phyloP scores from a whole-genome alignment of 331 rosid genomes.

The Acacia concinna region DNA sequence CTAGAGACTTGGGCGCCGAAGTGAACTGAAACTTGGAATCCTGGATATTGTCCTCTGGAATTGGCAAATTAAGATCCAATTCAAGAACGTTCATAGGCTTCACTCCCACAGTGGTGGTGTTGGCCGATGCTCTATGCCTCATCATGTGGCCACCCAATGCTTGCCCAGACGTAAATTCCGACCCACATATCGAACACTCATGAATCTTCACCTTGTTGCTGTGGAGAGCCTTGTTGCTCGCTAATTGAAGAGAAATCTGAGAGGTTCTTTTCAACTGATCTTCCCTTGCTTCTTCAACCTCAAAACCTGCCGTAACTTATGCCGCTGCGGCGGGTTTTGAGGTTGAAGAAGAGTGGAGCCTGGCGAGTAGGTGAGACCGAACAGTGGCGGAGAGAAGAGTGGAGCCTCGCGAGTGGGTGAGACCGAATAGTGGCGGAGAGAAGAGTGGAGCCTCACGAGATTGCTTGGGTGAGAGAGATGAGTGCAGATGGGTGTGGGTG shows the following conservation, averaged over 20 bases:
- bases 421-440: too few relatives aligned
- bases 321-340: neutral
- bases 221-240: neutral
- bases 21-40: conserved; percentile 66
- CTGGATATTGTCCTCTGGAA: conserved; percentile 74
- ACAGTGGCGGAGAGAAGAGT: too few relatives aligned
- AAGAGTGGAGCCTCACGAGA: too few relatives aligned
- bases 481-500: too few relatives aligned
- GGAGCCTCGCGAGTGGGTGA: too few relatives aligned
- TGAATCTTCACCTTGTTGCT: conserved; percentile 59
- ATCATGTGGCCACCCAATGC: conserved; percentile 99
- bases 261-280: conserved; percentile 18
- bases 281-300: conserved; percentile 21
- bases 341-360: too few relatives aligned
- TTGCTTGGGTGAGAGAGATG: too few relatives aligned
- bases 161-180: conserved; percentile 87
- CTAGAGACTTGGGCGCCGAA: conserved; percentile 50
- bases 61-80: conserved; percentile 92
- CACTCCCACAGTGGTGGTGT: neutral
- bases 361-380: too few relatives aligned
- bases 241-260: conserved; percentile 32
- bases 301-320: conserved; percentile 1
- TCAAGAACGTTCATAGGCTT: conserved; percentile 44
- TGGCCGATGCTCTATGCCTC: conserved; percentile 63
- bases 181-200: conserved; percentile 90